Base-by-base conservation (phyloP, 495 filamentous ascomycete genomes). In the Penicillium taxi region DNA sequence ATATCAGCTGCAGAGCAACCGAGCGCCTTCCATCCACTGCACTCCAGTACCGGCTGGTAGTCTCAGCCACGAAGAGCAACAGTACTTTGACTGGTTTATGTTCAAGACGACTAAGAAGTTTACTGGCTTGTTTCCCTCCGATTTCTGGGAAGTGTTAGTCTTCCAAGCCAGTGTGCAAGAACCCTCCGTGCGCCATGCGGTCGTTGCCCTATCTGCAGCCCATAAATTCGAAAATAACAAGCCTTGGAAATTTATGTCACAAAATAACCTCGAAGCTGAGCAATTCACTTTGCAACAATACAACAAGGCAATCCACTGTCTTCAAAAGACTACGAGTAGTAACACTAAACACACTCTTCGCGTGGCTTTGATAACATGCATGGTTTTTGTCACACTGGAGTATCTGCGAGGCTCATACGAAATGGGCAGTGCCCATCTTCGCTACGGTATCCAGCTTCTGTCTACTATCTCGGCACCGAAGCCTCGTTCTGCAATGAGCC, bases 121-220 rank as follows among this genome's bases (percentile, higher is more conserved):
- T 20, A 72, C 77, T 1, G 78, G 78, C 2, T 75, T 77, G 47
- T 81, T 80, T 34, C 61, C 69, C 34, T 78, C 75, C 3, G 72
- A 69, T 5, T 78, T 82, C 41, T 84, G 78, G 80, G 70, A 48
- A 9, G 61, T 57, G 9, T 20, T 64, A 26, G 40, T 83, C 8
- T 55, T 81, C 22, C 74, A 78, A 49, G 75, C 75, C 42, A 77
- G 74, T 26, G 69, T 75, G 31, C 67, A 68, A 11, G 75, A 81
- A 49, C 63, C 79, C 3, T 66, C 74, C 4, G 75, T 84, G 27
- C 68, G 74, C 15, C 78, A 84, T 53, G 77, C 80, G 6, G 69
- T 81, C 1, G 65, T 82, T 9, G 80, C 78, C 25, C 57, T 84
- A 17, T 74, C 75, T 31, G 74, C 77, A 1, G 57, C 81, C 16